phyloP scores from a whole-genome alignment of 805 yeast genomes.

The Cyberlindnera samutprakarnensis region DNA sequence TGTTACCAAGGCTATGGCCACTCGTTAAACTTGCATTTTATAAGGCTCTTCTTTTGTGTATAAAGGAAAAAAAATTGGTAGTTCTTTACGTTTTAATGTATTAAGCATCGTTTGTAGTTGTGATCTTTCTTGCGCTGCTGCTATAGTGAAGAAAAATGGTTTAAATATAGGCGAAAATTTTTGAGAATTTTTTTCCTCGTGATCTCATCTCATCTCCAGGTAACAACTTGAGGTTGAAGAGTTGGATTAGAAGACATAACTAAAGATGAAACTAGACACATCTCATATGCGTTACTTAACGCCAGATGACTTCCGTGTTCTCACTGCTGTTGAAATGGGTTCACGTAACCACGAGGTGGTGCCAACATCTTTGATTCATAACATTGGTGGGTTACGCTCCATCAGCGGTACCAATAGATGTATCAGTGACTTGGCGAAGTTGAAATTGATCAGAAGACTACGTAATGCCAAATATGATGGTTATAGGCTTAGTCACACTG shows the following conservation, averaged over 20 bases:
- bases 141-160: conserved; percentile 1
- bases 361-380: conserved; percentile 78
- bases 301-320: conserved; percentile 82
- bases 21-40: conserved; percentile 56
- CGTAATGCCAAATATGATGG: conserved; percentile 96
- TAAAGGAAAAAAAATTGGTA: conserved; percentile 8
- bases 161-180: neutral
- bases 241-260: too few relatives aligned
- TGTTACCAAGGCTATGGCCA: conserved; percentile 98
- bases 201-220: too few relatives aligned
- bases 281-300: conserved; percentile 91
- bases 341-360: conserved; percentile 91
- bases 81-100: conserved; percentile 3
- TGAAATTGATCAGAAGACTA: conserved; percentile 66
- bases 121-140: neutral
- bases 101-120: neutral
- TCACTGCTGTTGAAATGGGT: conserved; percentile 86
- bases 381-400: conserved; percentile 69
- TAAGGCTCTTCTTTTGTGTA: conserved; percentile 5
- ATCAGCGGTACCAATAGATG: conserved; percentile 71
- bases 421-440: conserved; percentile 80
- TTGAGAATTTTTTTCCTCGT: too few relatives aligned
- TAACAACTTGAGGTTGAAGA: too few relatives aligned
- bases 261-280: conserved; percentile 87
- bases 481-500: conserved; percentile 78